Evolutionary conservation across 2,329 filamentous ascomycete genomes (phyloP).

Genomic region (Fusarium ambrosium): DNA sequence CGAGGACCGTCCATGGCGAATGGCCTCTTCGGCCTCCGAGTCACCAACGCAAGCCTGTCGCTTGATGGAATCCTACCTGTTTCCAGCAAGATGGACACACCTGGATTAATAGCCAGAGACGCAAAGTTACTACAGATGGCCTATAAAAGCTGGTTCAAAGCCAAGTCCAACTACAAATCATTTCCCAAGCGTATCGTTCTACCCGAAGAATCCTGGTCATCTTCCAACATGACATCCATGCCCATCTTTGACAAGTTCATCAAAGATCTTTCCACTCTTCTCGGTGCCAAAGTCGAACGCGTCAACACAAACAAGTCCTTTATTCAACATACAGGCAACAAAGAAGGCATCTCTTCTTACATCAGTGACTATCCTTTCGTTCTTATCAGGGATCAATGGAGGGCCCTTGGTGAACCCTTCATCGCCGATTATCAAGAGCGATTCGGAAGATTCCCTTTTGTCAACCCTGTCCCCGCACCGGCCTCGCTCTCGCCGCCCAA

Average conservation of each 20-base stretch:
- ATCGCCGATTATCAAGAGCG: not conserved
- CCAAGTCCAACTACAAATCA: slow-evolving; percentile 4
- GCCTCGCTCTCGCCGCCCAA: not conserved
- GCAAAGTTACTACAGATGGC: not conserved
- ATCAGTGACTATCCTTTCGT: not conserved
- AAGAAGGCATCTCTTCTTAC: not conserved
- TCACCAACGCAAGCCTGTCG: slow-evolving; percentile 35
- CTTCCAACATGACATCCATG: not conserved
- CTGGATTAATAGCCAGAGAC: not conserved
- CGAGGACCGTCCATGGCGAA: slow-evolving; percentile 59
- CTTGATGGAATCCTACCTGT: not conserved
- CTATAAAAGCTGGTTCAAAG: not conserved
- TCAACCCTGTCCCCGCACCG: not conserved
- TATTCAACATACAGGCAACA: not conserved
- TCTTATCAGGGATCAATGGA: not conserved
- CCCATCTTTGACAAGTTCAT: slow-evolving; percentile 3
- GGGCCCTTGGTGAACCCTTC: not conserved
- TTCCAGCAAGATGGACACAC: not conserved
- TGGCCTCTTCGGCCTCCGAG: slow-evolving; percentile 62
- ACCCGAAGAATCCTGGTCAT: not conserved
- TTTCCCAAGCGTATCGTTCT: not conserved
- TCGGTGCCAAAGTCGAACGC: not conserved
- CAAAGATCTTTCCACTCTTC: not conserved
- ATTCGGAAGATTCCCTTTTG: not conserved
- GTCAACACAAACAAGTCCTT: not conserved